Evolutionary conservation across 129 eudicot species (phyloP).

Genomic region (Mikania micrantha): DNA sequence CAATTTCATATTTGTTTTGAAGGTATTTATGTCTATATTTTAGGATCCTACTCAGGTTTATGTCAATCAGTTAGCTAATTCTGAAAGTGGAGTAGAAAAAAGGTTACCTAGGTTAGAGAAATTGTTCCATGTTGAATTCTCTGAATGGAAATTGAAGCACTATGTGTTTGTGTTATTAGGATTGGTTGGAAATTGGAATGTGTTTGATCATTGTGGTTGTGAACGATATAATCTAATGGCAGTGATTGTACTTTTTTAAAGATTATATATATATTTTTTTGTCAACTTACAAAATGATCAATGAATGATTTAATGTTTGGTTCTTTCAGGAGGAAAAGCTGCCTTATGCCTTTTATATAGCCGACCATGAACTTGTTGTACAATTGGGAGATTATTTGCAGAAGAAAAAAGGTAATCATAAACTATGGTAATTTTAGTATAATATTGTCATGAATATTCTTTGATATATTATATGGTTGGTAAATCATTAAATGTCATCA

Average conservation of each 20-base stretch:
- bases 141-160: not conserved
- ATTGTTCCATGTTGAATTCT: too few species aligned
- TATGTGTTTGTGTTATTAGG: not conserved
- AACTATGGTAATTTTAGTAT: not conserved
- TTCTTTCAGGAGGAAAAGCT: constrained; percentile 73
- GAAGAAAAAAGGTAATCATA: constrained; percentile 57
- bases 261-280: not conserved
- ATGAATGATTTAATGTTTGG: constrained; percentile 3
- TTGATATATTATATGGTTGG: not conserved
- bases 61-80: not conserved
- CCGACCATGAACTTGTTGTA: constrained; percentile 80
- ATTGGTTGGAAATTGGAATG: not conserved
- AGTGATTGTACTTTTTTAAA: not conserved
- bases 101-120: not conserved
- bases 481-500: not conserved
- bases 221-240: not conserved
- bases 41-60: not conserved
- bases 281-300: not conserved
- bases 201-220: not conserved
- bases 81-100: not conserved
- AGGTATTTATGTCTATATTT: not conserved
- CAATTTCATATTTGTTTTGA: not conserved
- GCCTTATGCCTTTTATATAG: constrained; percentile 90
- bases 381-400: constrained; percentile 71
- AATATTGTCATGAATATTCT: not conserved